Evolutionary conservation across 1,139 yeast species (phyloP).

Genomic region (Kurtzmaniella natalensis): DNA sequence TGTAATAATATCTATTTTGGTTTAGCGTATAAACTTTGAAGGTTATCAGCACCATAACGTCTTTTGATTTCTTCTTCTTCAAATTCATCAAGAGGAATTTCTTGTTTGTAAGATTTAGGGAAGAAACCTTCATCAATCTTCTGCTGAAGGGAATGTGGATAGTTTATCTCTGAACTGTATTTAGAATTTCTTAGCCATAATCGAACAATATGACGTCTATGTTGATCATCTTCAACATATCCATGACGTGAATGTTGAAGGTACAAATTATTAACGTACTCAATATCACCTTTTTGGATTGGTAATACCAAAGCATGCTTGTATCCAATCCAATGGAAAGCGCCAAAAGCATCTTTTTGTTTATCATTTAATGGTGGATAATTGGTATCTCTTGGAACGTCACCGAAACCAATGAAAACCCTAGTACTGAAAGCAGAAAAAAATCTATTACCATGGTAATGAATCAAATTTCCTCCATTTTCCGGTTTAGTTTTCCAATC

Average conservation of each 20-base stretch:
- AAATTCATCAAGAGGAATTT: conserved; percentile 9
- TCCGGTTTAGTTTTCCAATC: conserved; percentile 7
- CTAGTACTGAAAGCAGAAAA: conserved; percentile 10
- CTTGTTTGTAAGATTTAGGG: conserved; percentile 10
- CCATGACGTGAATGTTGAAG: conserved; percentile 11
- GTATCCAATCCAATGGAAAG: conserved; percentile 10
- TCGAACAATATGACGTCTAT: conserved; percentile 11
- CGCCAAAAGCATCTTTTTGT: conserved; percentile 12
- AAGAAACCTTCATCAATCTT: conserved; percentile 8
- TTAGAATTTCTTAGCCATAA: conserved; percentile 11
- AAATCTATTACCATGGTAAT: conserved; percentile 7
- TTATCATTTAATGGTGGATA: conserved; percentile 8
- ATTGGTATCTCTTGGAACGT: conserved; percentile 9
- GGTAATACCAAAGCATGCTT: conserved; percentile 7
- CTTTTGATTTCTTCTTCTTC: conserved; percentile 10
- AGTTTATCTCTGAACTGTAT: conserved; percentile 6
- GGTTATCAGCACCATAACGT: conserved; percentile 7
- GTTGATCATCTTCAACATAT: conserved; percentile 9
- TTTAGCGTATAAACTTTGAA: conserved; percentile 9
- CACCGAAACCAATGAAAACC: conserved; percentile 10
- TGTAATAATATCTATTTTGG: too few relatives aligned
- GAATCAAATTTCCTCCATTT: conserved; percentile 9
- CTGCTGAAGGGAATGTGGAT: conserved; percentile 7
- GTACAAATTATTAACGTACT: conserved; percentile 10
- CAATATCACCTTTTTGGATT: conserved; percentile 11